phyloP scores from a whole-genome alignment of 176 grass and related monocot species.

The Avena insularis region DNA sequence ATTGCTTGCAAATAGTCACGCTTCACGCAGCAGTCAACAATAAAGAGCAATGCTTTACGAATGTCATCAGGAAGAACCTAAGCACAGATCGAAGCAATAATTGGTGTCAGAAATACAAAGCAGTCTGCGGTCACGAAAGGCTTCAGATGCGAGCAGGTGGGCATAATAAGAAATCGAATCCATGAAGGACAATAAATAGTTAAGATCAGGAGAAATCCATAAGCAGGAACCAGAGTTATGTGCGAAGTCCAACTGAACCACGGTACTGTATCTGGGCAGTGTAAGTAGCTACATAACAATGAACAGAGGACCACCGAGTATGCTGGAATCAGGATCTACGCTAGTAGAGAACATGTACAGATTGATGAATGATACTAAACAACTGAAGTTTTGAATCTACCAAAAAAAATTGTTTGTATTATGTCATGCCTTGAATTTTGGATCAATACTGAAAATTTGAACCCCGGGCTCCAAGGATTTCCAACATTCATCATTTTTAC shows the following conservation, averaged over 20 bases:
- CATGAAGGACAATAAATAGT: not conserved
- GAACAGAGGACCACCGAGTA: not conserved
- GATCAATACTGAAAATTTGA: not conserved
- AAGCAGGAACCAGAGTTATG: not conserved
- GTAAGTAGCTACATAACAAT: not conserved
- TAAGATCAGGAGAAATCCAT: not conserved
- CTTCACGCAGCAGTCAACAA: slow-evolving; percentile 84
- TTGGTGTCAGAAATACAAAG: slow-evolving; percentile 26
- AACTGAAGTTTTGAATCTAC: not conserved
- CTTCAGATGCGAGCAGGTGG: slow-evolving; percentile 17
- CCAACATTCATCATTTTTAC: slow-evolving; percentile 20
- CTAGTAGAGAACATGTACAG: slow-evolving; percentile 12
- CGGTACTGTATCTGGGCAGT: not conserved
- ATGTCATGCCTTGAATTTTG: not conserved
- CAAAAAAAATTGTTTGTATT: not conserved
- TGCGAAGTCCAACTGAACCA: not conserved
- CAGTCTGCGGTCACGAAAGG: not conserved
- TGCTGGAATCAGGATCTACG: not conserved
- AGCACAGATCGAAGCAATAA: not conserved
- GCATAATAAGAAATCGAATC: slow-evolving; percentile 13
- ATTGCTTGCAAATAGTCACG: slow-evolving; percentile 92
- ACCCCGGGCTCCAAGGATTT: not conserved
- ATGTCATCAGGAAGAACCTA: slow-evolving; percentile 88
- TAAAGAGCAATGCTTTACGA: slow-evolving; percentile 64
- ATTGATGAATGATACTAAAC: not conserved